Evolutionary conservation across 2,329 filamentous ascomycete species (phyloP).

Genomic region (Cladosporium sp.): DNA sequence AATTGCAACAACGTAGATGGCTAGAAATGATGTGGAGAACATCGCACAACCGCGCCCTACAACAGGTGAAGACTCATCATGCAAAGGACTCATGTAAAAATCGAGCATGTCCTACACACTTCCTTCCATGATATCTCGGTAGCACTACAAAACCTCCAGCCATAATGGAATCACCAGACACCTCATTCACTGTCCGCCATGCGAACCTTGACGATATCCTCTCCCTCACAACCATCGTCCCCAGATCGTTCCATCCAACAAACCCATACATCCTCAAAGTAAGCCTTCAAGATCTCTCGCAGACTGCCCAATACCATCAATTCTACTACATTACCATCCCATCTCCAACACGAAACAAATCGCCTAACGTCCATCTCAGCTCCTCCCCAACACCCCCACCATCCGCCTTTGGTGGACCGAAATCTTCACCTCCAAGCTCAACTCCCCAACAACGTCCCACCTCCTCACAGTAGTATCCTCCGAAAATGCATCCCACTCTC

Average conservation of each 20-base stretch:
- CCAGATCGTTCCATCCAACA: constrained; percentile 32
- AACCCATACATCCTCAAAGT: constrained; percentile 29
- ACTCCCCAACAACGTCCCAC: constrained; percentile 20
- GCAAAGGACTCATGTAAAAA: background rate
- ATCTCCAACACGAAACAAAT: background rate
- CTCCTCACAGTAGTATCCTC: constrained; percentile 24
- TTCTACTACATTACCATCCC: too few species aligned
- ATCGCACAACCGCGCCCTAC: background rate
- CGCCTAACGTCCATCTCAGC: background rate
- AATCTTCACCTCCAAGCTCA: constrained; percentile 29
- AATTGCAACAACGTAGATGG: background rate
- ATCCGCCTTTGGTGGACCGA: constrained; percentile 28
- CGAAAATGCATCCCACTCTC: constrained; percentile 11
- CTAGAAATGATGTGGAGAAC: background rate
- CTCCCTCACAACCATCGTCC: constrained; percentile 32
- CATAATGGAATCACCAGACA: background rate
- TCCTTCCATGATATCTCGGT: background rate
- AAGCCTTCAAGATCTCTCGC: background rate
- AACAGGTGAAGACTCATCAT: background rate
- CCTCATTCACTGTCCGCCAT: constrained; percentile 5
- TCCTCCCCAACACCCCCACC: constrained; percentile 29
- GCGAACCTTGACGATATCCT: constrained; percentile 19
- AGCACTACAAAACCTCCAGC: background rate
- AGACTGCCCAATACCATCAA: background rate
- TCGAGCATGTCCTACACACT: background rate